Conservation (phyloP, 495 filamentous ascomycete species). For the Xylaria grammica region DNA sequence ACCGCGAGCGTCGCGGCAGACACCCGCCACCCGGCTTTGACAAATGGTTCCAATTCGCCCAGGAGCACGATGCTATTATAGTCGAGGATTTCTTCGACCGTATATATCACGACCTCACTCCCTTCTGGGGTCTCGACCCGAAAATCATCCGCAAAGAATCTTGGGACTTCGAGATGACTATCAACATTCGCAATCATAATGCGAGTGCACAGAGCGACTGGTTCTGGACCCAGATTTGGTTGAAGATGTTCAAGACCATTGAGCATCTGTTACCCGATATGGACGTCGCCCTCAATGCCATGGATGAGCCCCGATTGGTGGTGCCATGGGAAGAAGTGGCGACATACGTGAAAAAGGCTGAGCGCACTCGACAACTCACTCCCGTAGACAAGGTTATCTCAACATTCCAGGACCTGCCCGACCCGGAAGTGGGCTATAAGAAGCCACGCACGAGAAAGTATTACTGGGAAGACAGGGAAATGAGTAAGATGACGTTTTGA, state of each 20-base stretch:
- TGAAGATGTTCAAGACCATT: slow-evolving; percentile 61
- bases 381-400: slow-evolving; percentile 37
- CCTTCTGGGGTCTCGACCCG: slow-evolving; percentile 71
- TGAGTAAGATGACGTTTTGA: slow-evolving; percentile 39
- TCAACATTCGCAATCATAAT: slow-evolving; percentile 63
- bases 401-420: slow-evolving; percentile 40
- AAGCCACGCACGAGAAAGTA: slow-evolving; percentile 34
- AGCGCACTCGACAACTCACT: slow-evolving; percentile 49
- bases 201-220: slow-evolving; percentile 58
- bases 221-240: slow-evolving; percentile 69
- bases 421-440: slow-evolving; percentile 35
- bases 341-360: slow-evolving; percentile 59
- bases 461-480: slow-evolving; percentile 48
- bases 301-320: slow-evolving; percentile 72
- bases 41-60: slow-evolving; percentile 70
- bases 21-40: slow-evolving; percentile 78
- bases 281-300: slow-evolving; percentile 70
- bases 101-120: slow-evolving; percentile 70
- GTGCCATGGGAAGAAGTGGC: slow-evolving; percentile 71
- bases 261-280: slow-evolving; percentile 70
- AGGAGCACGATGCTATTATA: slow-evolving; percentile 61
- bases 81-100: slow-evolving; percentile 77
- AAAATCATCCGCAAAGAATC: slow-evolving; percentile 59
- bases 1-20: slow-evolving; percentile 65
- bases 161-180: slow-evolving; percentile 61